phyloP scores from a whole-genome alignment of 306 rosid genomes.

The Gastrolobium villosum region DNA sequence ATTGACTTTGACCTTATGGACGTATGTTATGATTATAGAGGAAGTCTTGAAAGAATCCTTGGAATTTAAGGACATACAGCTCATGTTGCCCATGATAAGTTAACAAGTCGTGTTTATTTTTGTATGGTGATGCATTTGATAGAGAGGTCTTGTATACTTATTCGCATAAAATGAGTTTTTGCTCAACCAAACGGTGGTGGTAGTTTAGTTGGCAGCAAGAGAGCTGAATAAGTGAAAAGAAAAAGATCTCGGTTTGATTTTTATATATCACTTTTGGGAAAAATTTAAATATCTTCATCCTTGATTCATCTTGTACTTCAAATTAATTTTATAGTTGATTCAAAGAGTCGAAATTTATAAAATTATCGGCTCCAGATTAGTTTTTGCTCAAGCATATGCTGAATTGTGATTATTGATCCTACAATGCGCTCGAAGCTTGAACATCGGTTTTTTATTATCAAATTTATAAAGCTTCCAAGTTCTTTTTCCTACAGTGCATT shows the following conservation, averaged over 20 bases:
- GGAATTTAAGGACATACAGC: constrained; percentile 33
- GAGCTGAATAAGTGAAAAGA: too few relatives aligned
- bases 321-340: too few relatives aligned
- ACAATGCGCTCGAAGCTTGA: constrained; percentile 2
- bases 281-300: too few relatives aligned
- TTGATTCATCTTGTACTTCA: too few relatives aligned
- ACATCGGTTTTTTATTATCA: constrained; percentile 13
- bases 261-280: too few relatives aligned
- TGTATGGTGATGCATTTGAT: constrained; percentile 21
- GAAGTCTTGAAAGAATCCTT: constrained; percentile 32
- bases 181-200: constrained; percentile 7
- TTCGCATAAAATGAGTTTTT: constrained; percentile 18
- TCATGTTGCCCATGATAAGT: constrained; percentile 25
- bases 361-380: too few relatives aligned
- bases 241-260: too few relatives aligned
- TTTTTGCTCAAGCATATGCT: constrained; percentile 30
- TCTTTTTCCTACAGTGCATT: constrained; percentile 29
- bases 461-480: neutral
- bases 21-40: constrained; percentile 19
- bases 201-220: too few relatives aligned
- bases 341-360: too few relatives aligned
- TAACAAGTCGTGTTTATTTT: constrained; percentile 13
- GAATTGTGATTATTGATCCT: constrained; percentile 6
- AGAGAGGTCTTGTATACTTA: constrained; percentile 19
- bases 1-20: neutral